Evolutionary conservation across 1,284 basidiomycete genomes (phyloP).

Genomic region (Chalciporus piperatoides): DNA sequence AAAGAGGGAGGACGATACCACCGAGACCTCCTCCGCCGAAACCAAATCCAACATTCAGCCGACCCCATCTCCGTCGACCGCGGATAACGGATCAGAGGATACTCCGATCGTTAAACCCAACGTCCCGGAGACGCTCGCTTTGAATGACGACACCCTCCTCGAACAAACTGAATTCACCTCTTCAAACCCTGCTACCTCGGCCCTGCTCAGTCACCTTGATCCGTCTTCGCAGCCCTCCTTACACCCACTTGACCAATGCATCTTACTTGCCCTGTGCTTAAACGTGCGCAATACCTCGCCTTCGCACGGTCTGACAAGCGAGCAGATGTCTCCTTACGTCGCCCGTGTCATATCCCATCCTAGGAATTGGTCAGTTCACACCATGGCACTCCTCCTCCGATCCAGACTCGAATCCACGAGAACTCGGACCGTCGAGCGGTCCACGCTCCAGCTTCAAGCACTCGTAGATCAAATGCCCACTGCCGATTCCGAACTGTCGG

Average conservation of each 20-base stretch:
- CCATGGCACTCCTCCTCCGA: slow-evolving; percentile 88
- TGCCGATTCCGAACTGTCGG: slow-evolving; percentile 64
- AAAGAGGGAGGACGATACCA: slow-evolving; percentile 40
- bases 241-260: slow-evolving; percentile 88
- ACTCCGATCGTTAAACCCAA: slow-evolving; percentile 17
- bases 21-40: slow-evolving; percentile 26
- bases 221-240: slow-evolving; percentile 83
- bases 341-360: slow-evolving; percentile 83
- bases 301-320: slow-evolving; percentile 78
- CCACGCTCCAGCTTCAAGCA: slow-evolving; percentile 86
- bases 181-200: slow-evolving; percentile 45
- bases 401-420: slow-evolving; percentile 83
- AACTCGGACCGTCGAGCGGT: slow-evolving; percentile 87
- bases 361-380: slow-evolving; percentile 91
- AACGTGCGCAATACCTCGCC: slow-evolving; percentile 88
- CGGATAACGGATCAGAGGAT: slow-evolving; percentile 10
- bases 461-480: slow-evolving; percentile 94
- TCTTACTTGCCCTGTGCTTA: slow-evolving; percentile 85
- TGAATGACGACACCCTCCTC: slow-evolving; percentile 96
- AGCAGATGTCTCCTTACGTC: slow-evolving; percentile 91
- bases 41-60: slow-evolving; percentile 19
- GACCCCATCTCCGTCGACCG: slow-evolving; percentile 14
- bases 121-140: slow-evolving; percentile 74
- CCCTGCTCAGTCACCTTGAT: slow-evolving; percentile 63
- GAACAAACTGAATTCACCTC: slow-evolving; percentile 92